phyloP scores from a whole-genome alignment of 2,329 filamentous ascomycete species.

The Venturia effusa region DNA sequence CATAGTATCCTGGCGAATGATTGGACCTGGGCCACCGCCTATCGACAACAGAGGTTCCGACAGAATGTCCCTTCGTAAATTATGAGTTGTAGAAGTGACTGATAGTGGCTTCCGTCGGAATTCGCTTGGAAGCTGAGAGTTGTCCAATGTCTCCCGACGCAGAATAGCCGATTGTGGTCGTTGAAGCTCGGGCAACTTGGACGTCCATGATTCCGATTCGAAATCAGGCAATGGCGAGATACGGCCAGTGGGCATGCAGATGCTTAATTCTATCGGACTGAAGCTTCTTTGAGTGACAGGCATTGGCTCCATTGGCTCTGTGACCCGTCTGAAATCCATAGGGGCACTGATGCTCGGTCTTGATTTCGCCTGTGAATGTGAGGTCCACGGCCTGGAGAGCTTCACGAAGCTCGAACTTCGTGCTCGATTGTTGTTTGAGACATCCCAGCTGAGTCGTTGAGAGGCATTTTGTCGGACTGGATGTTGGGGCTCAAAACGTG shows the following conservation, averaged over 20 bases:
- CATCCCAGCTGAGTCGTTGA: neutral
- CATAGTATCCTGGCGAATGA: neutral
- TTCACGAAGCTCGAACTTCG: conserved; percentile 6
- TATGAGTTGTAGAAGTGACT: neutral
- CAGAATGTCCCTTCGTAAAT: conserved; percentile 1
- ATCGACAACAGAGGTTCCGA: conserved; percentile 5
- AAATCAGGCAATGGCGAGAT: conserved; percentile 31
- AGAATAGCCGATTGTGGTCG: conserved; percentile 24
- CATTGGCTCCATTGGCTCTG: conserved; percentile 19
- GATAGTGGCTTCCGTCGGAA: conserved; percentile 7
- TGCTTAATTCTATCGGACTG: conserved; percentile 28
- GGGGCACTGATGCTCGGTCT: conserved; percentile 26
- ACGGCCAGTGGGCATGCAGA: conserved; percentile 24
- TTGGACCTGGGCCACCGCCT: neutral
- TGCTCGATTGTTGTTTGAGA: neutral
- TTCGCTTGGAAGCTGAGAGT: neutral
- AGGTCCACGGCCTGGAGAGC: conserved; percentile 4
- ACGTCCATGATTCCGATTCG: conserved; percentile 20
- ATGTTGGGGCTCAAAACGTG: neutral
- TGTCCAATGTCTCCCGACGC: conserved; percentile 17
- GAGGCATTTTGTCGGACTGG: neutral
- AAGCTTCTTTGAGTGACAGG: conserved; percentile 25
- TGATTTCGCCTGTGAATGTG: neutral
- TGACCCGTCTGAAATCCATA: conserved; percentile 25
- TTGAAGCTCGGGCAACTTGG: conserved; percentile 19